Conservation (phyloP, 371 early-diverging fungal genomes). For the Parasitella parasitica region DNA sequence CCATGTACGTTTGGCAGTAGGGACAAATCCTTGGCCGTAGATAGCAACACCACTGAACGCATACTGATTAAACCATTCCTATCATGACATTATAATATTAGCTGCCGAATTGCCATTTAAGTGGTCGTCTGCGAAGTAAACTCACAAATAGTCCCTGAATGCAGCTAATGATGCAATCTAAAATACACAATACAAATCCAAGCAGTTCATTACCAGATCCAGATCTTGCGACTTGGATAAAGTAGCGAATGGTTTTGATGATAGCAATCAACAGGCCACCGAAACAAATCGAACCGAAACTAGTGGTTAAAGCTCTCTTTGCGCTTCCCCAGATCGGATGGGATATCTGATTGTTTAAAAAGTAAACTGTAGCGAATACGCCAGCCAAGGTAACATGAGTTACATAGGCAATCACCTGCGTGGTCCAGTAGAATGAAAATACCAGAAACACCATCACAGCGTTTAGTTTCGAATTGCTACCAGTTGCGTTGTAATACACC, state of each 20-base stretch:
- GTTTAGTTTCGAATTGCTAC: constrained; percentile 16
- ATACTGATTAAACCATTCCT: constrained; percentile 84
- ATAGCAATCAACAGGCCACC: constrained; percentile 89
- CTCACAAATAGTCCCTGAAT: constrained; percentile 42
- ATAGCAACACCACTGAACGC: constrained; percentile 92
- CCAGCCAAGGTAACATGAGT: constrained; percentile 80
- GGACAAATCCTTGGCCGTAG: constrained; percentile 87
- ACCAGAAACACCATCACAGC: constrained; percentile 64
- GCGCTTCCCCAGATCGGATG: constrained; percentile 71
- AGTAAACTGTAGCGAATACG: constrained; percentile 79
- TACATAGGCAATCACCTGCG: constrained; percentile 73
- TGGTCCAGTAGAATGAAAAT: constrained; percentile 79
- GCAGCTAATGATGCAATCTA: constrained; percentile 39
- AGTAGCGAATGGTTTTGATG: constrained; percentile 58
- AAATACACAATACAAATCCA: constrained; percentile 32
- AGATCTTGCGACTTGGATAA: constrained; percentile 27
- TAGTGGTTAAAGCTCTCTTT: constrained; percentile 84
- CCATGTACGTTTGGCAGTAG: constrained; percentile 88
- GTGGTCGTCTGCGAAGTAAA: no score
- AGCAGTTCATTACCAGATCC: constrained; percentile 33
- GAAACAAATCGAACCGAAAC: constrained; percentile 93
- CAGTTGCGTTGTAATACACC: constrained; percentile 32
- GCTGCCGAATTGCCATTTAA: no score
- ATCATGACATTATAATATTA: no score
- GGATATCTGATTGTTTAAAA: constrained; percentile 68